Evolutionary conservation across 139 green algal species (phyloP).

Genomic region (Chlorella sp.): DNA sequence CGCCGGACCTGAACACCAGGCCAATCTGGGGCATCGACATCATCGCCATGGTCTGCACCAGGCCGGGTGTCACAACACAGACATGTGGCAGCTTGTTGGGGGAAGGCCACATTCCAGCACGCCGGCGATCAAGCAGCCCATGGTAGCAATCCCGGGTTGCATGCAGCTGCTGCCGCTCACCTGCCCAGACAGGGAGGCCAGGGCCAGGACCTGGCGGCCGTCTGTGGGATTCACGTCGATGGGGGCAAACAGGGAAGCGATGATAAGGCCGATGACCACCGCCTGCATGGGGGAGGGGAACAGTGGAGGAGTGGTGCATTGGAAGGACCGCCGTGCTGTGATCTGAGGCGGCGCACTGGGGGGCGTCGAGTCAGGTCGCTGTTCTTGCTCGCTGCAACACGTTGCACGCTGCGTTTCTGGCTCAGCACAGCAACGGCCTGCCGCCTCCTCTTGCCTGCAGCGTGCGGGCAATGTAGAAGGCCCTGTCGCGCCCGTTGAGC

Average conservation of each 20-base stretch:
- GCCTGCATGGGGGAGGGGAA: not conserved
- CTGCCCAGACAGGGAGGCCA: constrained; percentile 66
- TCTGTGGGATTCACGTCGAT: not conserved
- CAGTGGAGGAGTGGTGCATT: too few relatives aligned
- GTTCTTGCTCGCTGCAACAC: too few relatives aligned
- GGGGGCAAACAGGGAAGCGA: constrained; percentile 36
- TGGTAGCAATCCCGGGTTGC: too few relatives aligned
- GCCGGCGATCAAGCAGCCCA: too few relatives aligned
- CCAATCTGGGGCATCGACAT: constrained; percentile 38
- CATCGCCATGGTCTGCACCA: not conserved
- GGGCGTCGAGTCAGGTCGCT: too few relatives aligned
- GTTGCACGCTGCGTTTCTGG: too few relatives aligned
- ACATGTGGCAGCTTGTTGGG: too few relatives aligned
- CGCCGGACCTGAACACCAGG: constrained; percentile 47
- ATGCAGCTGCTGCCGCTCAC: constrained; percentile 4
- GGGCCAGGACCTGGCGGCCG: constrained; percentile 55
- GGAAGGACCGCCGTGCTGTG: too few relatives aligned
- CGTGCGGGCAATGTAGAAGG: constrained; percentile 20
- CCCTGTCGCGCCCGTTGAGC: constrained; percentile 14
- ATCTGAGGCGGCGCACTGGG: too few relatives aligned
- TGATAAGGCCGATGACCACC: constrained; percentile 45
- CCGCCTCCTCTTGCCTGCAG: not conserved
- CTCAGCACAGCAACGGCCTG: too few relatives aligned
- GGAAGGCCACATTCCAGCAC: too few relatives aligned
- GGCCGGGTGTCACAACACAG: too few relatives aligned